Conservation (phyloP, 139 green algal genomes). For the Coelastrella sp. region DNA sequence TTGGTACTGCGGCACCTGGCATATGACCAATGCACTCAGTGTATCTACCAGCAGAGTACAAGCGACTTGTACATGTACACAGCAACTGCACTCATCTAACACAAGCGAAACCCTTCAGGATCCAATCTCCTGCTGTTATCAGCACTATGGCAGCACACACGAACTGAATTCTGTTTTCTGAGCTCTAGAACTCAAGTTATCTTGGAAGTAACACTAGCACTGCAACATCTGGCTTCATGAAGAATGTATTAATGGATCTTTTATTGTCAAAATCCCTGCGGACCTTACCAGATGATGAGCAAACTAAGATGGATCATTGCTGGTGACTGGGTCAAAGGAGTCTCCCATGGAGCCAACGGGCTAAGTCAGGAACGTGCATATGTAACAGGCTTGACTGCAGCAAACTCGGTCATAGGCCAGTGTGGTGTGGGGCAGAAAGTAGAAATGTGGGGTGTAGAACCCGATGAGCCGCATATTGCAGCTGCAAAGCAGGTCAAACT, state of each 20-base stretch:
- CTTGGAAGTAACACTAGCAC: too few species aligned
- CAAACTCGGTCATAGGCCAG: slow-evolving; percentile 71
- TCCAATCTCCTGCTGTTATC: too few species aligned
- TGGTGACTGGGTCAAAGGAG: slow-evolving; percentile 90
- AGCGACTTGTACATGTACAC: too few species aligned
- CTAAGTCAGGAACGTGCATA: slow-evolving; percentile 36
- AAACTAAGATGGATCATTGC: slow-evolving; percentile 83
- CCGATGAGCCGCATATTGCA: slow-evolving; percentile 88
- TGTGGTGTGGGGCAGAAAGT: slow-evolving; percentile 49
- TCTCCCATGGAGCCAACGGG: slow-evolving; percentile 2
- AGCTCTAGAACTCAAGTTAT: too few species aligned
- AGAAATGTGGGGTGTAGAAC: slow-evolving; percentile 62
- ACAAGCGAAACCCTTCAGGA: too few species aligned
- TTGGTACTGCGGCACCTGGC: too few species aligned
- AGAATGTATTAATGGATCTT: background rate
- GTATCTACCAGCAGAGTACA: too few species aligned
- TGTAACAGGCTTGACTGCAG: slow-evolving; percentile 75
- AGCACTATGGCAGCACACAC: too few species aligned
- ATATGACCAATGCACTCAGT: too few species aligned
- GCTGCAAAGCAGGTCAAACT: slow-evolving; percentile 61
- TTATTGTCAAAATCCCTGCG: background rate
- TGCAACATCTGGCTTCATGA: too few species aligned
- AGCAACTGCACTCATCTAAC: too few species aligned
- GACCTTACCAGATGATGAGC: slow-evolving; percentile 78
- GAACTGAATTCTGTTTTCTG: too few species aligned